Evolutionary conservation across 441 rosid species (phyloP), one percentile per base, ranked within the genome.

Genomic region (Gossypium davidsonii): DNA sequence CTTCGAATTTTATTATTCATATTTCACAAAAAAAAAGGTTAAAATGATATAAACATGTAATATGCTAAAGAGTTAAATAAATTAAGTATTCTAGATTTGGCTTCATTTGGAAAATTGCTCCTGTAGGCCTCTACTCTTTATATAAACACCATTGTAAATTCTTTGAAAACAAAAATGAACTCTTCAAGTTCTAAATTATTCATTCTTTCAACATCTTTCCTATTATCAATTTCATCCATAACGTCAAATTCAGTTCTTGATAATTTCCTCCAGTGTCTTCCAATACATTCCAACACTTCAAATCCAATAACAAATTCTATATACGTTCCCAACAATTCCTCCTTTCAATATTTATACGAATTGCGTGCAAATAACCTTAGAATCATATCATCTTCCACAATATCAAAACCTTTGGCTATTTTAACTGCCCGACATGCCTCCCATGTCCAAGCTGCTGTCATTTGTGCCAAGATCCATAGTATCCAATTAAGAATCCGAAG

Each of bases 401-500:
- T 84, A 62, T 76, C 73, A 0, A 88, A 84, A 78, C 91, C 87
- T 0, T 26, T 80, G 1, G 74, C 79, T 8, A 88, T 88, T 3
- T 67, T 86, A 10, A 70, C 87, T 1, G 87, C 90, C 1, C 58
- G 65, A 0, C 68, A 75, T 18, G 78, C 79, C 7, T 76, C 85
- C 18, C 88, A 86, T 52, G 74, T 83, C 26, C 91, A 86, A 56
- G 86, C 86, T 1, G 52, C 87, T 2, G 75, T 88, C 23, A 14
- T 64, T 23, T 88, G 91, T 52, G 77, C 86, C 51, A 79, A 76
- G 46, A 17, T 23, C 23, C 66, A 42, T 3, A 31, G 63, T 69
- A 51, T 85, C 44, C 80, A 83, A 34, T 72, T 87, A 23, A 70
- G 87, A 20, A 79, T 81, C 48, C 83, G 89, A 6, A 84, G 89